Conservation (phyloP, 495 filamentous ascomycete genomes). For the Trypethelium eluteriae region DNA sequence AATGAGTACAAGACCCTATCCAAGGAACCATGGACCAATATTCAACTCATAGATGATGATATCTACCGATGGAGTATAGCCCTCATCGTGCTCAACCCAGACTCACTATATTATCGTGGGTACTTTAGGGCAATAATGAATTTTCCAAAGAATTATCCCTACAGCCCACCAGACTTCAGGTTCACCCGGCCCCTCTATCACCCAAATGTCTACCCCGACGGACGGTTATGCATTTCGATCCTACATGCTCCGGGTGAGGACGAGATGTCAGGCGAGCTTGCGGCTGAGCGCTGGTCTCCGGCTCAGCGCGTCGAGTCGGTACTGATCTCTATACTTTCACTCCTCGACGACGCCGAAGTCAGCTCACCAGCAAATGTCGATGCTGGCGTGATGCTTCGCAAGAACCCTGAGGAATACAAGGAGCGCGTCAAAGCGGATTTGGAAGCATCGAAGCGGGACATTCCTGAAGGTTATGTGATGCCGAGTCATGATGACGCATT, state of each 20-base stretch:
- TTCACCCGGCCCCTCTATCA: conserved; percentile 79
- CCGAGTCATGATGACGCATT: conserved; percentile 59
- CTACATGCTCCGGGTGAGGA: conserved; percentile 88
- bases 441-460: conserved; percentile 63
- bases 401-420: conserved; percentile 60
- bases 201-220: conserved; percentile 88
- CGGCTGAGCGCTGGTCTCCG: conserved; percentile 85
- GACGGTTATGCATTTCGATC: conserved; percentile 92
- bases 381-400: conserved; percentile 76
- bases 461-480: conserved; percentile 78
- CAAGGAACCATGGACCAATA: conserved; percentile 88
- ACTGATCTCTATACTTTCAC: conserved; percentile 82
- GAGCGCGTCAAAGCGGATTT: conserved; percentile 59
- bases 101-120: conserved; percentile 83
- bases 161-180: conserved; percentile 72
- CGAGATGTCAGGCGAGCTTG: conserved; percentile 79
- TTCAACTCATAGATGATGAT: conserved; percentile 63
- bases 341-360: conserved; percentile 90
- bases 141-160: conserved; percentile 86
- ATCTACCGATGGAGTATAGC: conserved; percentile 81
- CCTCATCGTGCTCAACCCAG: conserved; percentile 84
- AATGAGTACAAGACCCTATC: conserved; percentile 75
- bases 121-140: conserved; percentile 87
- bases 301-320: conserved; percentile 91
- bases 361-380: conserved; percentile 93